Base-by-base conservation (phyloP, 306 rosid species). In the Purshia tridentata region DNA sequence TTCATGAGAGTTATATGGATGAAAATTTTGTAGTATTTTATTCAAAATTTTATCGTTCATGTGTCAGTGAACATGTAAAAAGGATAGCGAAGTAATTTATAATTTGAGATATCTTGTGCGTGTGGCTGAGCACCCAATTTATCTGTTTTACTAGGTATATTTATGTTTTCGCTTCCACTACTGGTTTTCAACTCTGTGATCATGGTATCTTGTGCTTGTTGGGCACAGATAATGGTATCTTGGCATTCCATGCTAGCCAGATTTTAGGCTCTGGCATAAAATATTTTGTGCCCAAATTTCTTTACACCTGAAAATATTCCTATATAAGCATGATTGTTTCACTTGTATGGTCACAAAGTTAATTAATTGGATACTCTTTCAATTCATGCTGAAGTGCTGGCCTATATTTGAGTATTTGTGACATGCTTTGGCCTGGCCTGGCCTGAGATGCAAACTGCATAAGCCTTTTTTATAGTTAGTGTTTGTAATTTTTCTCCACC, bases 281-380 rank as follows among this genome's bases (percentile, higher is more conserved):
- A 29, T 8, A n/a, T 9, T 13, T 54, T 29, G 42, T 29, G 8
- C 6, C 12, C 47, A 50, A 69, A 6, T 39, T 45, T 67, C 37
- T 57, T 57, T 18, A 52, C 61, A 46, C 76, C 42, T 41, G 42
- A 52, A 51, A 29, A n/a, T 45, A 62, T 77, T 51, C 23, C 15
- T 47, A 9, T 18, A 5, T 9, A 23, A 49, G 19, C 18, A 39
- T 23, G 29, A 70, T 56, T 53, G 15, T 58, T 59, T 57, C 29
- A 10, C 60, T 15, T 35, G 22, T 12, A 66, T 18, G 54, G 61
- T 35, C 50, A 40, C 4, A 61, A 4, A 11, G 0, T 45, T 59
- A 22, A 45, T 20, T 19, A 19, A 40, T 42, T 10, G 75, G 20
- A 7, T 8, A 9, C 12, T 68, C 60, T 68, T 49, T 51, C 60